These are phyloP conservation scores for Hypoxylon sp. DNA, from an alignment of 2,329 filamentous ascomycete species.

Conservation along the genomic window DNA sequence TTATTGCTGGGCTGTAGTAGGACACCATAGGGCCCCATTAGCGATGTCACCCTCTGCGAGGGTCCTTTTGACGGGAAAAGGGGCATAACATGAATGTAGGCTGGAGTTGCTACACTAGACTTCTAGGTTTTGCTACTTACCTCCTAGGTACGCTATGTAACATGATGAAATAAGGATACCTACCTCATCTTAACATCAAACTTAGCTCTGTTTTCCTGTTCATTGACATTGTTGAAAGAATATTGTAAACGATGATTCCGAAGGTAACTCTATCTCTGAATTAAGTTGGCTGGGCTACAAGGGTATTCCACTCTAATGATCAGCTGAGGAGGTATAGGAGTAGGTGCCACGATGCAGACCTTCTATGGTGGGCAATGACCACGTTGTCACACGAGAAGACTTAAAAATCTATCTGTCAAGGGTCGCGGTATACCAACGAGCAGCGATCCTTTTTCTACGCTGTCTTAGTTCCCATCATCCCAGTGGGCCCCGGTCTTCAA, in stretches of 20 bases:
- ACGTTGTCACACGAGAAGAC: too few relatives aligned
- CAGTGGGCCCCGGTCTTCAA: too few relatives aligned
- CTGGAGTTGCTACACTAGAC: neutral
- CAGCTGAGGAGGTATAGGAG: neutral
- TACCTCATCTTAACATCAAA: neutral
- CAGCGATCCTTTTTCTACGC: too few relatives aligned
- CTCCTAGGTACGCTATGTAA: too few relatives aligned
- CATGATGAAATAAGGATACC: too few relatives aligned
- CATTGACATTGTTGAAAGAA: neutral
- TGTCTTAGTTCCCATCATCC: too few relatives aligned
- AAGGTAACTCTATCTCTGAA: neutral
- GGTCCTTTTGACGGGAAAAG: neutral
- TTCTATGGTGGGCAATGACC: too few relatives aligned
- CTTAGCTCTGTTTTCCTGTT: neutral
- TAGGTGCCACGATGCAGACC: too few relatives aligned
- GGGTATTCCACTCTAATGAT: neutral
- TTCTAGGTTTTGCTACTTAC: too few relatives aligned
- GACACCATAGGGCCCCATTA: neutral
- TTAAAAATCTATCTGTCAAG: too few relatives aligned
- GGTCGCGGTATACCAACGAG: too few relatives aligned
- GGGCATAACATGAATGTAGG: neutral
- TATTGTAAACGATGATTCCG: neutral
- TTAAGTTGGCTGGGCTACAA: neutral
- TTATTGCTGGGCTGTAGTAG: neutral
- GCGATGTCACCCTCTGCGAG: neutral